phyloP scores from a whole-genome alignment of 257 asterid genomes.

The Rehmannia glutinosa region DNA sequence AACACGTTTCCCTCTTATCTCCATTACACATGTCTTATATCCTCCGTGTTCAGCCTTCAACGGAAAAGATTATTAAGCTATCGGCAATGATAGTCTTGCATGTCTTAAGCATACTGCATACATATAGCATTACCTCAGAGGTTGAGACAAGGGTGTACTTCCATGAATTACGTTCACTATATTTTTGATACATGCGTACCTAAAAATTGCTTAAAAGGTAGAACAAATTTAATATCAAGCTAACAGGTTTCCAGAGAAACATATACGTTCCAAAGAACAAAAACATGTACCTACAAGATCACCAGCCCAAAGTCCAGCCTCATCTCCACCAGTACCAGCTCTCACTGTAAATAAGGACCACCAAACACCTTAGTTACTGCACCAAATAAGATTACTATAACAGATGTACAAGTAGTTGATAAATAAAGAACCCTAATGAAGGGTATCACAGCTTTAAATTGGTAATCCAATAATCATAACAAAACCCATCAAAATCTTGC shows the following conservation, averaged over 20 bases:
- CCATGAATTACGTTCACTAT: slow-evolving; percentile 85
- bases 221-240: slow-evolving; percentile 10
- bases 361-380: slow-evolving; percentile 6
- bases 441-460: not conserved
- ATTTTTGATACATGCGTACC: slow-evolving; percentile 91
- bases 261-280: slow-evolving; percentile 27
- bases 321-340: slow-evolving; percentile 99
- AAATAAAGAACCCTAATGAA: not conserved
- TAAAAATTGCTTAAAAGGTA: slow-evolving; percentile 22
- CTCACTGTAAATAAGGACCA: slow-evolving; percentile 57
- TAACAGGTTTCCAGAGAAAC: slow-evolving; percentile 6
- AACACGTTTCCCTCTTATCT: slow-evolving; percentile 84
- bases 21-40: slow-evolving; percentile 89
- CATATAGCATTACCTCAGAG: slow-evolving; percentile 64
- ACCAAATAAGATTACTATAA: not conserved
- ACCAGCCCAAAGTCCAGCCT: slow-evolving; percentile 99
- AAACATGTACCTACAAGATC: slow-evolving; percentile 98
- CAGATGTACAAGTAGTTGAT: slow-evolving; percentile 8
- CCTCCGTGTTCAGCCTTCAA: slow-evolving; percentile 85
- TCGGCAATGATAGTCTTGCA: slow-evolving; percentile 4
- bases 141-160: slow-evolving; percentile 59
- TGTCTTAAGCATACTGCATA: slow-evolving; percentile 6
- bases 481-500: not conserved
- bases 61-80: slow-evolving; percentile 24
- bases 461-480: not conserved